Evolutionary conservation across 306 rosid species (phyloP).

Genomic region (Citrullus colocynthis): DNA sequence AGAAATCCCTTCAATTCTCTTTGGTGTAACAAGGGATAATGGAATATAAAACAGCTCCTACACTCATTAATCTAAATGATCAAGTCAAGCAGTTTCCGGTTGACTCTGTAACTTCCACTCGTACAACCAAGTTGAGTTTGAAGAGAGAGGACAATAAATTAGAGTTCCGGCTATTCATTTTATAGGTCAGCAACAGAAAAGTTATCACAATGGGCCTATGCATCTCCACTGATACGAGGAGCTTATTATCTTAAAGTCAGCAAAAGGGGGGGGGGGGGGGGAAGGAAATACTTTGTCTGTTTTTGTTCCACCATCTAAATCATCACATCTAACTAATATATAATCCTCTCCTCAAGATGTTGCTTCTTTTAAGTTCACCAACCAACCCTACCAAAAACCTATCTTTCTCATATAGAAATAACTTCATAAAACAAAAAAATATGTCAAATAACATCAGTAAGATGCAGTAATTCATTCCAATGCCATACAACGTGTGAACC

Average conservation of each 20-base stretch:
- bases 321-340: not conserved
- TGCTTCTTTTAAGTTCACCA: not conserved
- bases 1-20: not conserved
- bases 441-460: not conserved
- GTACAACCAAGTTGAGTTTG: not conserved
- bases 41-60: not conserved
- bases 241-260: not conserved
- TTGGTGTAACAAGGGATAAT: not conserved
- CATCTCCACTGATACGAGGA: not conserved
- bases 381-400: not conserved
- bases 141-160: not conserved
- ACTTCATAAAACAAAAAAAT: not conserved
- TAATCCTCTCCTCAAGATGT: no score
- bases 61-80: not conserved
- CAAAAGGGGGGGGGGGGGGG: not conserved
- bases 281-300: not conserved
- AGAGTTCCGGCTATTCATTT: not conserved
- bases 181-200: not conserved
- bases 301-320: not conserved
- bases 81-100: not conserved
- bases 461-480: not conserved
- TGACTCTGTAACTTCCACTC: not conserved
- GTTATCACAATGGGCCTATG: not conserved
- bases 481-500: not conserved
- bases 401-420: not conserved